Base-by-base conservation (phyloP, 768 basidiomycete species). In the Hypholoma sublateritium region DNA sequence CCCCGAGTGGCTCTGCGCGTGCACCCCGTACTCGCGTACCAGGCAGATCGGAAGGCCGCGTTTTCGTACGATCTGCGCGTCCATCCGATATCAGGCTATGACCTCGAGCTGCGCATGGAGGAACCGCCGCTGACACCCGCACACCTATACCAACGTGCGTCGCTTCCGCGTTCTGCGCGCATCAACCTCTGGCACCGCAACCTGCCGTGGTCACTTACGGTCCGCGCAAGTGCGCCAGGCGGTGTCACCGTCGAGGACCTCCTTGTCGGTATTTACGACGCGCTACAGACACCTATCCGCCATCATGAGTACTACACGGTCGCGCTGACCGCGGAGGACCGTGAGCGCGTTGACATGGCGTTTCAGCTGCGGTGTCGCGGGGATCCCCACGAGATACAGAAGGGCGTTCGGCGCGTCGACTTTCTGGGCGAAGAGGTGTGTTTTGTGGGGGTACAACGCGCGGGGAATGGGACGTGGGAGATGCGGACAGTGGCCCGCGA, bases 171-270 rank as follows among this genome's bases (percentile, higher is more conserved):
- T 2, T 69, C 77, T 14, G 68, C 71, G 28, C 68, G 69, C 50
- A 76, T 85, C 70, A 73, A 75, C 17, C 60, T 85, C 45, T 83
- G 77, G 67, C 79, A 81, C 63, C 62, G 70, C 9, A 76, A 74
- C 42, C 65, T 81, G 8, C 84, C 83, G 5, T 83, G 83, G 82
- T 78, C 74, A 58, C 77, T 85, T 61, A 77, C 79, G 41, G 74
- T 82, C 35, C 64, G 58, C 24, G 68, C 80, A 1, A 67, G 70
- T 3, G 68, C 73, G 45, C 71, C 74, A 1, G 55, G 72, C 16
- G 83, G 81, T 22, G 73, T 84, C 55, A 82, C 81, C 12, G 59
- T 85, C 5, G 69, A 69, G 45, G 82, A 85, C 49, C 64, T 85
- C 36, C 77, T 83, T 57, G 53, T 58, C 46, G 77, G 77, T 49